These are phyloP conservation scores for Pelargonium myrrhifolium DNA, from an alignment of 441 rosid genomes.

Conservation along the genomic window DNA sequence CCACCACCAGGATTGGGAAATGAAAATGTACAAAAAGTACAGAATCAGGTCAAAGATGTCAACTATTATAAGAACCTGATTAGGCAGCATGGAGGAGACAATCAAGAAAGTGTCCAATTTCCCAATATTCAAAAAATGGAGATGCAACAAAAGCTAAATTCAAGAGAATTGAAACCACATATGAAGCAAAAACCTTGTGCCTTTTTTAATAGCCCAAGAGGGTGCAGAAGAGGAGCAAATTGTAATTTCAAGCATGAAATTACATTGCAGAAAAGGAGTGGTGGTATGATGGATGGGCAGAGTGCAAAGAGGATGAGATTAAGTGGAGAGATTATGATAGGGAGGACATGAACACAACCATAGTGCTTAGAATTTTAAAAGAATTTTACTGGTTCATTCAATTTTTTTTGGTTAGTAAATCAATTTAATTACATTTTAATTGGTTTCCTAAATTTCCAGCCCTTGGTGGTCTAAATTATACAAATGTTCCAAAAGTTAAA, in stretches of 20 bases:
- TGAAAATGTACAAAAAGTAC: background rate
- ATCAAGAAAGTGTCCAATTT: slow-evolving; percentile 18
- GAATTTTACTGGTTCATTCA: background rate
- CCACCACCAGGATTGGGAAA: too few relatives aligned
- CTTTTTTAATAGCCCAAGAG: slow-evolving; percentile 36
- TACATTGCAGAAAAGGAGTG: slow-evolving; percentile 23
- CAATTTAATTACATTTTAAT: background rate
- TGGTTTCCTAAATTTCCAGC: too few relatives aligned
- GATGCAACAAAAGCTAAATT: slow-evolving; percentile 16
- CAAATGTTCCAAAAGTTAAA: too few relatives aligned
- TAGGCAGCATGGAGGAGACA: slow-evolving; percentile 52
- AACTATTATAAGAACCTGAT: slow-evolving; percentile 55
- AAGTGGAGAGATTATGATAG: slow-evolving; percentile 17
- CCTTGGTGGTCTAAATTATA: too few relatives aligned
- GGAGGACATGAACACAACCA: background rate
- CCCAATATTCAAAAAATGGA: slow-evolving; percentile 17
- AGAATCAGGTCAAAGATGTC: slow-evolving; percentile 26
- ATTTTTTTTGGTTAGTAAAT: background rate
- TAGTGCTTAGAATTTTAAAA: background rate
- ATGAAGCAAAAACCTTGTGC: slow-evolving; percentile 34
- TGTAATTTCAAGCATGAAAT: slow-evolving; percentile 41
- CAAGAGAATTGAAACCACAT: slow-evolving; percentile 20
- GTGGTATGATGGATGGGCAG: slow-evolving; percentile 22
- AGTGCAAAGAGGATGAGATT: slow-evolving; percentile 44
- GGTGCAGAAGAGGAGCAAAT: slow-evolving; percentile 45